Conservation (phyloP, 495 filamentous ascomycete species). For the Pyronema omphalodes region DNA sequence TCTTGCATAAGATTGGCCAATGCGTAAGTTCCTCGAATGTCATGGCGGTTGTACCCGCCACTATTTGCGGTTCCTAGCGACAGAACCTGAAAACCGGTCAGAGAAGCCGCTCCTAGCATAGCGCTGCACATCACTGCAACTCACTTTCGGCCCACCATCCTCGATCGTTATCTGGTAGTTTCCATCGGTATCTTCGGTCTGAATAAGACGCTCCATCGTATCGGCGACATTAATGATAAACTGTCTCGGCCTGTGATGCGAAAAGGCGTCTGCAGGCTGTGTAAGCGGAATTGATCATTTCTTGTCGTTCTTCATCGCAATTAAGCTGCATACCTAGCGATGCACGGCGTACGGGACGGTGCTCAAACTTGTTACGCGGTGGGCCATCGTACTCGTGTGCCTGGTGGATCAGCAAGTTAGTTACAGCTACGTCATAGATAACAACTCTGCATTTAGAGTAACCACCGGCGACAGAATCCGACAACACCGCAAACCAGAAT, state of each 20-base stretch:
- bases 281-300: background rate
- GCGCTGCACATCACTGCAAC: slow-evolving; percentile 1
- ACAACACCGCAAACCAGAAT: background rate
- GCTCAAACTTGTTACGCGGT: background rate
- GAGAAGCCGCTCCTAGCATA: slow-evolving; percentile 5
- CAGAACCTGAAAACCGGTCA: slow-evolving; percentile 36
- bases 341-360: background rate
- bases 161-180: slow-evolving; percentile 96
- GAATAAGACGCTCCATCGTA: slow-evolving; percentile 32
- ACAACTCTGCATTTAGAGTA: background rate
- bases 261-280: slow-evolving; percentile 1
- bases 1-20: slow-evolving; percentile 90
- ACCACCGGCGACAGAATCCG: background rate
- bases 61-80: slow-evolving; percentile 73
- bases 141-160: slow-evolving; percentile 80
- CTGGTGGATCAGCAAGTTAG: background rate
- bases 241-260: slow-evolving; percentile 14
- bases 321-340: background rate
- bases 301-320: too few relatives aligned
- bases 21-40: slow-evolving; percentile 87
- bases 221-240: slow-evolving; percentile 22
- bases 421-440: background rate
- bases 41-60: slow-evolving; percentile 60
- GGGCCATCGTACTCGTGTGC: slow-evolving; percentile 1
- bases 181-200: slow-evolving; percentile 71